Evolutionary conservation across 2,329 filamentous ascomycete genomes (phyloP), one percentile per base, ranked within the genome.

Genomic region (Colletotrichum horii): DNA sequence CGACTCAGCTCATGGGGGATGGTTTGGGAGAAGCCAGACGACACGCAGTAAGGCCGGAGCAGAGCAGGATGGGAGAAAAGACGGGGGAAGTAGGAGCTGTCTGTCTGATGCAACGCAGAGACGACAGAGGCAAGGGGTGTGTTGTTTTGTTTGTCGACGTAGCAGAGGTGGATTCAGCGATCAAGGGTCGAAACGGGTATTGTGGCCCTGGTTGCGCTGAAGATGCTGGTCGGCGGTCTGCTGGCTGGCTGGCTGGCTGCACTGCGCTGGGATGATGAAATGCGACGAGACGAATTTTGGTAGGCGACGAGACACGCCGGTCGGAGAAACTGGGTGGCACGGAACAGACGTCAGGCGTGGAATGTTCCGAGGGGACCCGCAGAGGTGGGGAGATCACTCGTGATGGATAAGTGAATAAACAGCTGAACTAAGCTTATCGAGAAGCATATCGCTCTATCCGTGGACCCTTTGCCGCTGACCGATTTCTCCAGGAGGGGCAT

Each of bases 1-100:
- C 75, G 75, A 73, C 72, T 77, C 75, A 77, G 75, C 71, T 75
- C 76, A 77, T 77, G 55, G 70, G 66, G 74, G 24, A 32, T 70
- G 66, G 68, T 22, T 65, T 34, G 60, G 28, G 58, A 36, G 30
- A 62, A 62, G 58, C 58, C 65, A 67, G 43, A 60, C 67, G 52
- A 68, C 64, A 61, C 64, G 36, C 67, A 66, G 30, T 52, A 71
- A 15, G 26, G 30, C 72, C 43, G 55, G 36, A 72, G 61, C 72
- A 52, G 70, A 75, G 16, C 60, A 11, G 52, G 43, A 34, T 36
- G 56, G 16, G 3, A 4, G 52, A 48, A 72, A 75, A 73, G 62
- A 68, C 38, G 38, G 34, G 38, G 70, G 30, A n/a, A 14, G 43
- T 24, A 62, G 43, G 64, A 68, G 22, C 56, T 30, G 36, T 32